Percentiles rank a stretch among this genome's conserved stretches.
Conservation (phyloP, 108 stramenopile species). For the Tribonema minus region DNA sequence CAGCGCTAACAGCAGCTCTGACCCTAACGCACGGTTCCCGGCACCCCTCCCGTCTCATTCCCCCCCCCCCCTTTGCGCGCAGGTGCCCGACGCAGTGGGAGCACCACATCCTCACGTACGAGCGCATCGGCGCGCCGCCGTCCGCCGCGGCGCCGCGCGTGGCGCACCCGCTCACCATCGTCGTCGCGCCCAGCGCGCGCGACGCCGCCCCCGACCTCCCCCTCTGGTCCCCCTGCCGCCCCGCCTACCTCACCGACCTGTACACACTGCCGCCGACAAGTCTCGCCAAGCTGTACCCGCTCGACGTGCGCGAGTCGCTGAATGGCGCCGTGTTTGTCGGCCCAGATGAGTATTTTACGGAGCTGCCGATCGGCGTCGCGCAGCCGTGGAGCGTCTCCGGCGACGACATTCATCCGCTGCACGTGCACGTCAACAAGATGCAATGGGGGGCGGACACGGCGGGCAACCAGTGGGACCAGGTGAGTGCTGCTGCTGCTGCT, state of each 20-base stretch:
- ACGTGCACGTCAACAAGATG: conserved; percentile 42
- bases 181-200: neutral
- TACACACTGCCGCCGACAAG: neutral
- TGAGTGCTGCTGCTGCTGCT: too few relatives aligned
- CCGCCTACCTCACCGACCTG: neutral
- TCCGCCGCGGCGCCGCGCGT: too few relatives aligned
- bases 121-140: too few relatives aligned
- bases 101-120: too few relatives aligned
- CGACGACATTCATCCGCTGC: conserved; percentile 15
- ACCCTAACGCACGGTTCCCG: too few relatives aligned
- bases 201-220: neutral
- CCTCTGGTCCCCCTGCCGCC: neutral
- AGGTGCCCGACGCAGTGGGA: too few relatives aligned
- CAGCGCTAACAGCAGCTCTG: too few relatives aligned
- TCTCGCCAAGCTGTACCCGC: neutral
- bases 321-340: neutral
- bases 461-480: neutral
- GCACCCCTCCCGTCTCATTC: too few relatives aligned
- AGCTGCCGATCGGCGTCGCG: neutral
- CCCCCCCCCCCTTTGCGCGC: too few relatives aligned
- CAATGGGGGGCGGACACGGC: neutral
- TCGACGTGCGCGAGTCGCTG: neutral
- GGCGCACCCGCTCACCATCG: neutral
- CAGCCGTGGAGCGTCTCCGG: conserved; percentile 26
- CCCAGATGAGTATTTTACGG: neutral